Conservation (phyloP, 208 protist genomes). For the Plasmodiophora brassicae region DNA sequence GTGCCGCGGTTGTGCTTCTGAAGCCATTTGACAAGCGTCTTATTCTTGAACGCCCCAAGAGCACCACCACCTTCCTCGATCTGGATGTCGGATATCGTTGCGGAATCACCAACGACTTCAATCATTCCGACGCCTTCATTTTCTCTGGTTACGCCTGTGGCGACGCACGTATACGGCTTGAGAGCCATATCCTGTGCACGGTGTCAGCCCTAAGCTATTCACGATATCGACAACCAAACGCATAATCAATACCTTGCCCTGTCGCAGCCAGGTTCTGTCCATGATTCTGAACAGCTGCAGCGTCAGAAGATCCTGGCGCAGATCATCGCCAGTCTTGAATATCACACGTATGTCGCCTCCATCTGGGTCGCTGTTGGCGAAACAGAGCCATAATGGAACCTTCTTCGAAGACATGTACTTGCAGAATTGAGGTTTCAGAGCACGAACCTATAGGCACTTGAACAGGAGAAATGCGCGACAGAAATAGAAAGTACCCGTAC, state of each 20-base stretch:
- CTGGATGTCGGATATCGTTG: conserved; percentile 52
- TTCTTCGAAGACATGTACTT: conserved; percentile 85
- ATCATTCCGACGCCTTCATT: conserved; percentile 59
- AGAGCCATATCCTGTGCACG: not conserved
- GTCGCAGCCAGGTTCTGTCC: conserved; percentile 53
- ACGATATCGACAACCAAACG: not conserved
- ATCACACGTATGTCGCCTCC: conserved; percentile 47
- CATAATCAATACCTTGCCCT: conserved; percentile 42
- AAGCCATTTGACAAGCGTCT: conserved; percentile 28
- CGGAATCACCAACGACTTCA: conserved; percentile 60
- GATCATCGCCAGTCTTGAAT: conserved; percentile 65
- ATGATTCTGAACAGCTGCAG: conserved; percentile 60
- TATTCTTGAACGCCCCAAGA: conserved; percentile 23
- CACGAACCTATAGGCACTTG: not conserved
- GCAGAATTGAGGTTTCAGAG: conserved; percentile 64
- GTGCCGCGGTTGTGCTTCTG: conserved; percentile 41
- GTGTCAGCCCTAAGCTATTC: not conserved
- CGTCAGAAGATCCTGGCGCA: conserved; percentile 64
- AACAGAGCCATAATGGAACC: conserved; percentile 76
- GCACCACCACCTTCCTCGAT: conserved; percentile 40
- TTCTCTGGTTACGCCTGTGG: conserved; percentile 48
- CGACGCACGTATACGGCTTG: conserved; percentile 25
- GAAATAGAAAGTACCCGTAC: not conserved
- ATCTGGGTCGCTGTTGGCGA: conserved; percentile 71
- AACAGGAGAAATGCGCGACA: not conserved